A percentile compares a stretch with the other conserved stretches of the same genome.
Evolutionary conservation across 2,329 filamentous ascomycete genomes (phyloP).

Genomic region (Paecilomyces niveus): DNA sequence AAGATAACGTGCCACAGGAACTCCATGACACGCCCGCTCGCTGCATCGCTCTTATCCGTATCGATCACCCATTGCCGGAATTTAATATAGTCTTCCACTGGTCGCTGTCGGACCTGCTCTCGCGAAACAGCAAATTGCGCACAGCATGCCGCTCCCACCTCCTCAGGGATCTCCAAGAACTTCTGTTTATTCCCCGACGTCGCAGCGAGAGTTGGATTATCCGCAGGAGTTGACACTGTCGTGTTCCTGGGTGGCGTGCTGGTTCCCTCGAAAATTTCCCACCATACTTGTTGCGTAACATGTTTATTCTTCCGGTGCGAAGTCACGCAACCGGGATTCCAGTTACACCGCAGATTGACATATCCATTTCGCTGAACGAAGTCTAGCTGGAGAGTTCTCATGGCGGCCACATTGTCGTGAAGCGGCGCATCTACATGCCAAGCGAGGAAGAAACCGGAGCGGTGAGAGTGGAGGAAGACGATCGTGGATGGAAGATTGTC

Average conservation of each 20-base stretch:
- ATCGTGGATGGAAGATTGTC: conserved; percentile 44
- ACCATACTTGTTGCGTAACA: conserved; percentile 30
- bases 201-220: not conserved
- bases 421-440: conserved; percentile 55
- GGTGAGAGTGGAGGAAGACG: conserved; percentile 53
- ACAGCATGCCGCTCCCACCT: conserved; percentile 55
- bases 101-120: conserved; percentile 43
- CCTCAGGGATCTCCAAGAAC: conserved; percentile 37
- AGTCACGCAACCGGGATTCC: conserved; percentile 47
- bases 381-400: conserved; percentile 43
- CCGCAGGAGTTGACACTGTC: conserved; percentile 8
- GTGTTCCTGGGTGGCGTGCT: conserved; percentile 25
- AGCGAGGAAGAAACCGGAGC: conserved; percentile 36
- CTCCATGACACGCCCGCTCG: conserved; percentile 56
- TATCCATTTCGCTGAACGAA: conserved; percentile 51
- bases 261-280: conserved; percentile 33
- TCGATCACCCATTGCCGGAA: conserved; percentile 55
- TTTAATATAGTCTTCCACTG: conserved; percentile 47
- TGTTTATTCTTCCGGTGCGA: conserved; percentile 27
- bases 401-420: conserved; percentile 47
- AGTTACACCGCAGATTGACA: conserved; percentile 55
- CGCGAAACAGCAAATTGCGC: conserved; percentile 58
- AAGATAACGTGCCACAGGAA: conserved; percentile 59
- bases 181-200: conserved; percentile 23
- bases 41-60: conserved; percentile 47